A percentile compares a stretch with the other conserved stretches of the same genome.
Evolutionary conservation across 2,329 filamentous ascomycete species (phyloP).

Genomic region (Paramyrothecium roridum): DNA sequence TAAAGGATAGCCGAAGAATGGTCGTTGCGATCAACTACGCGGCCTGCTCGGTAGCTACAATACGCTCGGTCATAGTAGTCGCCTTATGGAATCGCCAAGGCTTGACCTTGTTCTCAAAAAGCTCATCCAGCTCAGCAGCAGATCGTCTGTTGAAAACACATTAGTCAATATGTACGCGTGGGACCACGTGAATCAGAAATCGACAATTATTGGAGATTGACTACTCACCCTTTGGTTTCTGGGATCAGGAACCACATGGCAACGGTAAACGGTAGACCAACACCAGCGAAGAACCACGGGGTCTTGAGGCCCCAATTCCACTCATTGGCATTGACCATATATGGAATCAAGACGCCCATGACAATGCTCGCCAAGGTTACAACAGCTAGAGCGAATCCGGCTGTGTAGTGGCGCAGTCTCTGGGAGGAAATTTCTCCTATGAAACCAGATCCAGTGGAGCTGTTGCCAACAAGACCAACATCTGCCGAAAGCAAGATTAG

Average conservation of each 20-base stretch:
- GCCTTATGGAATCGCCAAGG: slow-evolving; percentile 16
- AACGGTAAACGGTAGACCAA: slow-evolving; percentile 16
- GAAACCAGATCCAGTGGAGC: slow-evolving; percentile 23
- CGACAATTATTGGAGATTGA: background rate
- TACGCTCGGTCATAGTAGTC: background rate
- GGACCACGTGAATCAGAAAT: background rate
- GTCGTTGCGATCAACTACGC: too few species aligned
- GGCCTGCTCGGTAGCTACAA: background rate
- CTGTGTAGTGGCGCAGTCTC: slow-evolving; percentile 26
- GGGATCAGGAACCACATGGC: slow-evolving; percentile 25
- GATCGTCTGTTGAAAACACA: slow-evolving; percentile 6
- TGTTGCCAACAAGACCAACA: slow-evolving; percentile 18
- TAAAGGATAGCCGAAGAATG: too few species aligned
- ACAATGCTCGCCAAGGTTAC: slow-evolving; percentile 18
- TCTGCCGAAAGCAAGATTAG: slow-evolving; percentile 10
- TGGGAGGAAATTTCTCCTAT: slow-evolving; percentile 32
- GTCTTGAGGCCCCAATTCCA: slow-evolving; percentile 28
- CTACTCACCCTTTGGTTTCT: slow-evolving; percentile 17
- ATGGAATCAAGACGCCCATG: slow-evolving; percentile 22
- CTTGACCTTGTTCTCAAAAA: slow-evolving; percentile 21
- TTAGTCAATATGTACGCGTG: background rate
- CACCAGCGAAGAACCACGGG: slow-evolving; percentile 24
- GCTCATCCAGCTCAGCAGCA: slow-evolving; percentile 19
- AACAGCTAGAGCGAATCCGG: slow-evolving; percentile 23
- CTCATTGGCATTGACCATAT: slow-evolving; percentile 26